phyloP scores from a whole-genome alignment of 805 yeast genomes.

The Candida ponderosae region DNA sequence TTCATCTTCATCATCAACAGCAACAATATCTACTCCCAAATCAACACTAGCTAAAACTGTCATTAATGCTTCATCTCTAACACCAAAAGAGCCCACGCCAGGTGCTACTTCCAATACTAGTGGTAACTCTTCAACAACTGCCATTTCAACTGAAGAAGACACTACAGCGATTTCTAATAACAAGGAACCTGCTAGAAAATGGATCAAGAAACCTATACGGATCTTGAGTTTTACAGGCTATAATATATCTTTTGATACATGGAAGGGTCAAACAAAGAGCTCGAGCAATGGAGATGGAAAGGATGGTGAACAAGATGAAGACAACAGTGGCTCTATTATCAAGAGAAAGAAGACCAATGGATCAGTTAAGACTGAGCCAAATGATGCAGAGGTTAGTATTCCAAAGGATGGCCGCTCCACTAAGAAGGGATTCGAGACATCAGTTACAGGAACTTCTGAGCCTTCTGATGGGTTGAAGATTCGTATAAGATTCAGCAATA shows the following conservation, averaged over 20 bases:
- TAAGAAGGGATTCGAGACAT: not conserved
- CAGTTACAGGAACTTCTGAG: not conserved
- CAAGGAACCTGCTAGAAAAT: conserved; percentile 31
- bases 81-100: not conserved
- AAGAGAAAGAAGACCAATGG: too few relatives aligned
- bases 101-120: not conserved
- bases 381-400: not conserved
- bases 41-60: not conserved
- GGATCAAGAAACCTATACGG: conserved; percentile 31
- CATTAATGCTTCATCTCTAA: not conserved
- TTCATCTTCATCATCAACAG: not conserved
- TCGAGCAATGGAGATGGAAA: not conserved
- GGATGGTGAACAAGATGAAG: not conserved
- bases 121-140: too few relatives aligned
- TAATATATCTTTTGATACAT: conserved; percentile 24
- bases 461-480: conserved; percentile 12
- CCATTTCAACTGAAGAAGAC: too few relatives aligned
- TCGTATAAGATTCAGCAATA: conserved; percentile 16
- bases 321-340: too few relatives aligned
- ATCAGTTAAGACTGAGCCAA: too few relatives aligned
- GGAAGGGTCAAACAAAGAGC: conserved; percentile 26
- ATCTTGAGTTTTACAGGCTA: conserved; percentile 40
- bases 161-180: too few relatives aligned
- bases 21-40: not conserved
- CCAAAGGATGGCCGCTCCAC: conserved; percentile 1